Percentiles rank a stretch among this genome's conserved stretches.
Evolutionary conservation across 257 asterid genomes (phyloP).

Genomic region (Ballota nigra): DNA sequence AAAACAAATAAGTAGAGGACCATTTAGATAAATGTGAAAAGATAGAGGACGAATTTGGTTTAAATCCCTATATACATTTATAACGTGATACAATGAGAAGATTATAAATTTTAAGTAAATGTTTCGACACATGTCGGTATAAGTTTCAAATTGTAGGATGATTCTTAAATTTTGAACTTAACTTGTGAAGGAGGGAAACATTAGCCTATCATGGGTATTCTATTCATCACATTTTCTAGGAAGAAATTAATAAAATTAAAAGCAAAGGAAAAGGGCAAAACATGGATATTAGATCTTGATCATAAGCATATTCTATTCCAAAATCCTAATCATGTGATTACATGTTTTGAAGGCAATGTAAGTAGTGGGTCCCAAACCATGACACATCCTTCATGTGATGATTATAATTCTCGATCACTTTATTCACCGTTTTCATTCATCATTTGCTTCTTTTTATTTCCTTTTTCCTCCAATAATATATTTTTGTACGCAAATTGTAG

Average conservation of each 20-base stretch:
- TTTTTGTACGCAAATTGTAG: not conserved
- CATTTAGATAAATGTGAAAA: no score
- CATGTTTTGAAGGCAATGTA: slow-evolving; percentile 38
- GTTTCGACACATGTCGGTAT: not conserved
- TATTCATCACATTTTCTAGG: slow-evolving; percentile 12
- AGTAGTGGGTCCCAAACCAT: slow-evolving; percentile 35
- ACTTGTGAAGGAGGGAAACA: slow-evolving; percentile 57
- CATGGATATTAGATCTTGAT: slow-evolving; percentile 38
- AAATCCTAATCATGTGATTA: slow-evolving; percentile 70
- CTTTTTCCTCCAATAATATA: not conserved
- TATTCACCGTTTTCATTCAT: not conserved
- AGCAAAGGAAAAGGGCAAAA: slow-evolving; percentile 12
- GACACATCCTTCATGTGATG: slow-evolving; percentile 38
- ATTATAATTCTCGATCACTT: slow-evolving; percentile 28
- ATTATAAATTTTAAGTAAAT: no score
- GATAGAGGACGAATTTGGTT: no score
- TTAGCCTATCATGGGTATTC: slow-evolving; percentile 22
- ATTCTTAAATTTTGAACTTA: slow-evolving; percentile 65
- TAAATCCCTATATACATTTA: no score
- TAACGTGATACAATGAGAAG: no score
- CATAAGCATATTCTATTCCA: slow-evolving; percentile 34
- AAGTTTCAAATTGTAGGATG: slow-evolving; percentile 3
- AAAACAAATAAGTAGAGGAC: no score
- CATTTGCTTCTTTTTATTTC: not conserved
- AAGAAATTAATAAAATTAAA: not conserved